phyloP scores from a whole-genome alignment of 768 basidiomycete species.

The Suillus lakei region DNA sequence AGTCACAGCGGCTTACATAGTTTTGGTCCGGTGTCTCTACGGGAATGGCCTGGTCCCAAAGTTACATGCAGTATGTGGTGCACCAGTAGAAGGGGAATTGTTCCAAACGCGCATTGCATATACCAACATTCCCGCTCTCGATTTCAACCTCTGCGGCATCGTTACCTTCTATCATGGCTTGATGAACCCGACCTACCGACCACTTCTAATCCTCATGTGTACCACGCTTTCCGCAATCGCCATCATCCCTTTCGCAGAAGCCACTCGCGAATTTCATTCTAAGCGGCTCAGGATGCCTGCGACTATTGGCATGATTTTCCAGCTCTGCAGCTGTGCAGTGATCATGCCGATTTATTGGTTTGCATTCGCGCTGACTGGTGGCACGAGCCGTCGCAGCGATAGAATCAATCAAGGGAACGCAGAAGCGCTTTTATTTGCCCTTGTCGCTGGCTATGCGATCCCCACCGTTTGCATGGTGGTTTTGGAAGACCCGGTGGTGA shows the following conservation, averaged over 20 bases:
- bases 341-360: conserved; percentile 52
- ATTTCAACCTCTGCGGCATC: conserved; percentile 44
- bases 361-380: conserved; percentile 44
- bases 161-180: conserved; percentile 48
- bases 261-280: conserved; percentile 39
- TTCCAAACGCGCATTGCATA: conserved; percentile 43
- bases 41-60: conserved; percentile 4
- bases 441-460: conserved; percentile 46
- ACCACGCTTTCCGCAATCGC: conserved; percentile 23
- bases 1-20: not conserved
- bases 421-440: conserved; percentile 50
- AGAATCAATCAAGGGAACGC: conserved; percentile 45
- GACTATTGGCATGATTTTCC: conserved; percentile 44
- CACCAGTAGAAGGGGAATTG: conserved; percentile 1
- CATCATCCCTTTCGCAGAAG: conserved; percentile 43
- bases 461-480: conserved; percentile 49
- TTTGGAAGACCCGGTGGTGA: conserved; percentile 47
- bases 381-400: conserved; percentile 17
- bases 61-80: conserved; percentile 37
- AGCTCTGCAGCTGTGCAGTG: conserved; percentile 46
- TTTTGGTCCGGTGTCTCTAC: conserved; percentile 1
- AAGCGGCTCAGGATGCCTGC: conserved; percentile 44
- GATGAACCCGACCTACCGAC: conserved; percentile 6
- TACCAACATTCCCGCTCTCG: conserved; percentile 39
- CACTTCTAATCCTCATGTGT: conserved; percentile 7